A percentile compares a stretch with the other conserved stretches of the same genome.
Evolutionary conservation across 2,329 filamentous ascomycete species (phyloP).

Genomic region (Hymenoscyphus scutula): DNA sequence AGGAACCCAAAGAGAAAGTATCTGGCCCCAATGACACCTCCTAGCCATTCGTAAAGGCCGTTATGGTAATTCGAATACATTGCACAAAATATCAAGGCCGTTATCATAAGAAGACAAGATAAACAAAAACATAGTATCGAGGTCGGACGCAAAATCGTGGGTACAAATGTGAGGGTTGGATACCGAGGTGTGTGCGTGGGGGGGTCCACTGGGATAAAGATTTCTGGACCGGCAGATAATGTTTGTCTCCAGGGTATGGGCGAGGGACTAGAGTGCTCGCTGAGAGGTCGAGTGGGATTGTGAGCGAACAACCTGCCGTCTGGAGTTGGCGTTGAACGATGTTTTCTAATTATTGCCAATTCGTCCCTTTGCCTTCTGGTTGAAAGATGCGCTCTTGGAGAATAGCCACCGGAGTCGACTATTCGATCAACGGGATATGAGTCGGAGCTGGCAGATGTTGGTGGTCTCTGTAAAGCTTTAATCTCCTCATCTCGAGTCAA

Average conservation of each 20-base stretch:
- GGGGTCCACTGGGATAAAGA: slow-evolving; percentile 48
- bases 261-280: slow-evolving; percentile 17
- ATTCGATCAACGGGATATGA: slow-evolving; percentile 50
- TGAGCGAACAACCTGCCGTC: slow-evolving; percentile 32
- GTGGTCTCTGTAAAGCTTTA: slow-evolving; percentile 52
- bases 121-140: slow-evolving; percentile 60
- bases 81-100: slow-evolving; percentile 69
- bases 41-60: slow-evolving; percentile 67
- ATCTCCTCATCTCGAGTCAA: slow-evolving; percentile 72
- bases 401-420: slow-evolving; percentile 45
- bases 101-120: slow-evolving; percentile 67
- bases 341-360: slow-evolving; percentile 37
- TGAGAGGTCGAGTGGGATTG: slow-evolving; percentile 34
- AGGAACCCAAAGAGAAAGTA: slow-evolving; percentile 88
- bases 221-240: slow-evolving; percentile 35
- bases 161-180: slow-evolving; percentile 65
- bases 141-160: slow-evolving; percentile 65
- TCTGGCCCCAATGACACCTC: slow-evolving; percentile 63
- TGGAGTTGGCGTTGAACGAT: slow-evolving; percentile 37
- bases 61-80: slow-evolving; percentile 60
- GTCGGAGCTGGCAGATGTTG: slow-evolving; percentile 39
- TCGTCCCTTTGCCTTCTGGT: slow-evolving; percentile 30
- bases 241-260: slow-evolving; percentile 14
- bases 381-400: slow-evolving; percentile 27
- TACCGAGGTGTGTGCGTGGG: slow-evolving; percentile 44